These are phyloP conservation scores for Helenozyma baotianmanensis DNA, from an alignment of 805 yeast genomes.

Conservation along the genomic window DNA sequence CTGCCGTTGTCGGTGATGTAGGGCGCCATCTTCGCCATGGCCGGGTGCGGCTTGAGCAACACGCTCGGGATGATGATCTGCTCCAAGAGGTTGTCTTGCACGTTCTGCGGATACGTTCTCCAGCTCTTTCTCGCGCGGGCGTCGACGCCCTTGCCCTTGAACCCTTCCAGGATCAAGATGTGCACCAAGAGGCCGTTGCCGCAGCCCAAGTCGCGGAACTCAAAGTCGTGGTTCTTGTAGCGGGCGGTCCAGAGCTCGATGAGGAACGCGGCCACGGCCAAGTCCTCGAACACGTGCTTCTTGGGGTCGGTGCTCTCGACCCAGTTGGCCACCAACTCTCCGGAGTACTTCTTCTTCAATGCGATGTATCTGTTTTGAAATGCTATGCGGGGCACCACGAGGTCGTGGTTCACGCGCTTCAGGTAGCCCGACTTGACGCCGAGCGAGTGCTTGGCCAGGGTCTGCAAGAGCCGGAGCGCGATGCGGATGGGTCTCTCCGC, in stretches of 20 bases:
- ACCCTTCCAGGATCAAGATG: constrained; percentile 74
- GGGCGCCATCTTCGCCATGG: constrained; percentile 49
- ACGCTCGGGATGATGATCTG: constrained; percentile 81
- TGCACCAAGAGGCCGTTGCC: constrained; percentile 88
- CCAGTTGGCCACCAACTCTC: constrained; percentile 74
- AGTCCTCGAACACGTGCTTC: constrained; percentile 94
- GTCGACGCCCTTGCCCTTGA: constrained; percentile 78
- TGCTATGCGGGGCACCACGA: constrained; percentile 72
- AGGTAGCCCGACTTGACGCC: constrained; percentile 84
- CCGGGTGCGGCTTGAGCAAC: constrained; percentile 66
- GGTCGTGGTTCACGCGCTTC: constrained; percentile 84
- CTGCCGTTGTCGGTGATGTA: constrained; percentile 57
- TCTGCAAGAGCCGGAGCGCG: constrained; percentile 72
- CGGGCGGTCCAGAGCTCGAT: constrained; percentile 74
- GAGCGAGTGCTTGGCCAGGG: constrained; percentile 75
- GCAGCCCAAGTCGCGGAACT: constrained; percentile 88
- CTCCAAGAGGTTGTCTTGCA: constrained; percentile 57
- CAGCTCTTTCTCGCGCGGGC: constrained; percentile 88
- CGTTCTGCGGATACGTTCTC: constrained; percentile 65
- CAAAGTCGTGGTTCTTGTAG: constrained; percentile 46
- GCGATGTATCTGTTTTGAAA: constrained; percentile 80
- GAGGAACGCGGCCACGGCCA: constrained; percentile 91
- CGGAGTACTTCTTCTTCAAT: constrained; percentile 79
- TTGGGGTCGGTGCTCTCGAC: constrained; percentile 91
- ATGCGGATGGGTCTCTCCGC: constrained; percentile 71